Percentiles rank a stretch among this genome's conserved stretches.
Evolutionary conservation across 257 asterid genomes (phyloP).

Genomic region (Jaltomata sinuosa): DNA sequence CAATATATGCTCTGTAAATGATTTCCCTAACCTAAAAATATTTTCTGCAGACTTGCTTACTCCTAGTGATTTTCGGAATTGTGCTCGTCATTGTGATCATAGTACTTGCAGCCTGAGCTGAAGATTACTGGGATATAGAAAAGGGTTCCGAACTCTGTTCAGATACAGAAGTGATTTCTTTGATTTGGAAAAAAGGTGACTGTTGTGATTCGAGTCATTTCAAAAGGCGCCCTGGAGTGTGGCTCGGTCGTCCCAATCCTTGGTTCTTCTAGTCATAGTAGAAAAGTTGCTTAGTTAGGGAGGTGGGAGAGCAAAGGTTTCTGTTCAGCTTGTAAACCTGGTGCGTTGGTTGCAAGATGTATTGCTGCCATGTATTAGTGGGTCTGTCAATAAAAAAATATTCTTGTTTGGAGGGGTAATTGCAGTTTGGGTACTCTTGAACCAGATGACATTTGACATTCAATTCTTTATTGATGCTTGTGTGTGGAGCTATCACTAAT

Average conservation of each 20-base stretch:
- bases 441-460: not conserved
- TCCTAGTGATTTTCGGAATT: conserved; percentile 76
- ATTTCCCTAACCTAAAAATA: not conserved
- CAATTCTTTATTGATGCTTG: not conserved
- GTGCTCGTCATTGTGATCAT: conserved; percentile 70
- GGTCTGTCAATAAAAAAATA: not conserved
- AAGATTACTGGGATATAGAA: not conserved
- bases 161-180: not conserved
- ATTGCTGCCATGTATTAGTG: not conserved
- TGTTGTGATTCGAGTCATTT: not conserved
- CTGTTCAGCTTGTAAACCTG: not conserved
- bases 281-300: not conserved
- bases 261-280: not conserved
- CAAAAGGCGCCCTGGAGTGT: not conserved
- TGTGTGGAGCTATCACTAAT: not conserved
- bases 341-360: not conserved
- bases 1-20: not conserved
- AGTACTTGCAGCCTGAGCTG: conserved; percentile 50
- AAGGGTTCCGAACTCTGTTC: not conserved
- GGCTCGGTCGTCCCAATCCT: not conserved
- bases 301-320: not conserved
- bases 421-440: not conserved
- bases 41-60: conserved; percentile 68
- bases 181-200: not conserved
- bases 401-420: not conserved